Percentiles rank a stretch among this genome's conserved stretches.
These are phyloP conservation scores for Nigrospora sphaerica DNA, from an alignment of 2,329 filamentous ascomycete species.

Conservation along the genomic window DNA sequence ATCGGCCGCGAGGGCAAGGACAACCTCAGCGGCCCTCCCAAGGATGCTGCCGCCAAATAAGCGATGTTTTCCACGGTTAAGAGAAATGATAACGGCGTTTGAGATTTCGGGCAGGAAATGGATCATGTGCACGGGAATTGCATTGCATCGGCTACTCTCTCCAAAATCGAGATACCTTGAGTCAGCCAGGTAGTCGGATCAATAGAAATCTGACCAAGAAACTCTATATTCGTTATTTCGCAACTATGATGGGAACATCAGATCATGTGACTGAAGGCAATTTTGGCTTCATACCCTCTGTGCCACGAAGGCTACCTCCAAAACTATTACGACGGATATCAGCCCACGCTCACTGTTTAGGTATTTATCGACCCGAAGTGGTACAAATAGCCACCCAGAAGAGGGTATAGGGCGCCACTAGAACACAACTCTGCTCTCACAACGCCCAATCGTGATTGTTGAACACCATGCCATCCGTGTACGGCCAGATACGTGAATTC, in stretches of 20 bases:
- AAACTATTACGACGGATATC: too few species aligned
- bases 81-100: background rate
- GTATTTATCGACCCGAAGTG: too few species aligned
- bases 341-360: too few species aligned
- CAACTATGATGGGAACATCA: background rate
- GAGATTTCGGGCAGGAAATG: background rate
- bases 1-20: conserved; percentile 61
- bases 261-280: too few species aligned
- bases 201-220: background rate
- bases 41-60: conserved; percentile 44
- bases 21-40: conserved; percentile 44
- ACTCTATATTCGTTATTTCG: background rate
- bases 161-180: background rate
- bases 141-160: background rate
- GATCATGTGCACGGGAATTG: background rate
- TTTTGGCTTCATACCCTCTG: too few species aligned
- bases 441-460: too few species aligned
- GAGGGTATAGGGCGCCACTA: too few species aligned
- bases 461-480: too few species aligned
- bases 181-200: background rate
- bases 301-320: too few species aligned
- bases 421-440: too few species aligned
- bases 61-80: background rate
- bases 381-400: too few species aligned
- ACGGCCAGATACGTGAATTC: too few species aligned